A percentile compares a stretch with the other conserved stretches of the same genome.
These are phyloP conservation scores for Hericium rajendrae DNA, from an alignment of 768 basidiomycete species.

Conservation along the genomic window DNA sequence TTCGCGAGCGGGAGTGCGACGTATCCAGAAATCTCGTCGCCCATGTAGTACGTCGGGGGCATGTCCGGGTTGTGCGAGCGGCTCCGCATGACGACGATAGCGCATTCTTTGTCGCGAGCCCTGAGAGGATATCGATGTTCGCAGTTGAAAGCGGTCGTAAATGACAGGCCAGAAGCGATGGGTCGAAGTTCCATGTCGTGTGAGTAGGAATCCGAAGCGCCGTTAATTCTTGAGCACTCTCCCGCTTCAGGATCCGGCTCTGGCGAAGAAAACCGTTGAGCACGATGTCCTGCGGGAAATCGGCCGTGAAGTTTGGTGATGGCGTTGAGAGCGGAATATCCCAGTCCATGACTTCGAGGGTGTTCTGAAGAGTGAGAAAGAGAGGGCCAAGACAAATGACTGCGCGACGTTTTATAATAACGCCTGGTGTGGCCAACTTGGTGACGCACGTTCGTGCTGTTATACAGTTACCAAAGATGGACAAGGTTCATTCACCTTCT, in stretches of 20 bases:
- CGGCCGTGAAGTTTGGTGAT: neutral
- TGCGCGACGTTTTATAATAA: too few relatives aligned
- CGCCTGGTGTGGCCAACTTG: neutral
- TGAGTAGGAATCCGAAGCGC: neutral
- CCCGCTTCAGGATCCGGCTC: too few relatives aligned
- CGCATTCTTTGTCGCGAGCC: conserved; percentile 9
- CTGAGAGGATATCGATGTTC: neutral
- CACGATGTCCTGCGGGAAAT: too few relatives aligned
- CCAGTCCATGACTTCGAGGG: neutral
- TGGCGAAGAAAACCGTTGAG: too few relatives aligned
- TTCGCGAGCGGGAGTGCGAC: conserved; percentile 1
- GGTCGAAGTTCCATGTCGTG: neutral
- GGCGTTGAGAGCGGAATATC: neutral
- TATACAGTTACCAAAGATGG: too few relatives aligned
- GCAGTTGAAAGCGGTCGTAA: neutral
- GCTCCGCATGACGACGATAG: conserved; percentile 2
- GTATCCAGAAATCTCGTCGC: conserved; percentile 5
- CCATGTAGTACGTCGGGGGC: conserved; percentile 1
- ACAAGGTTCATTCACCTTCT: too few relatives aligned
- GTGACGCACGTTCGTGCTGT: neutral
- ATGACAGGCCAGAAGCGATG: neutral
- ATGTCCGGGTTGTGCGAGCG: neutral
- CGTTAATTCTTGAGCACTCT: too few relatives aligned
- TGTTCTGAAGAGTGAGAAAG: neutral
- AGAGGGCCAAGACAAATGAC: neutral